Conservation (phyloP, 2,329 filamentous ascomycete genomes). For the Aureobasidium sp. region DNA sequence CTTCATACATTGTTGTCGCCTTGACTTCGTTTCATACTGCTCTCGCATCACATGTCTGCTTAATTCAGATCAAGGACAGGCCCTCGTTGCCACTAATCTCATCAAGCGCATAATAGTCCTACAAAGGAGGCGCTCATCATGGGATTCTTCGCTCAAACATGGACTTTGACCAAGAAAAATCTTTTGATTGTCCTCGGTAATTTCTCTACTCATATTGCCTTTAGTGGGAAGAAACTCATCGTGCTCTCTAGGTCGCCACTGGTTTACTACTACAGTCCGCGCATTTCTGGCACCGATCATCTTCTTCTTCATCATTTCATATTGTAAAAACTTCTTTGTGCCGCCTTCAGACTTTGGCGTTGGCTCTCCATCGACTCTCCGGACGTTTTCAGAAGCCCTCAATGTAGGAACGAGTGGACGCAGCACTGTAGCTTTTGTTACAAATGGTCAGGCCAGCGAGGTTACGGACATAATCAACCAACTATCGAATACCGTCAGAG, state of each 20-base stretch:
- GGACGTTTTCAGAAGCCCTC: constrained; percentile 57
- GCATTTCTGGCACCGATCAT: constrained; percentile 49
- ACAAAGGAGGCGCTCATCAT: constrained; percentile 14
- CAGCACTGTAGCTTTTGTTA: constrained; percentile 66
- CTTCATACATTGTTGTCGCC: background rate
- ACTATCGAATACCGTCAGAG: constrained; percentile 50
- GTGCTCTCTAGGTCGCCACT: too few relatives aligned
- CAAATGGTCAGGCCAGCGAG: constrained; percentile 59
- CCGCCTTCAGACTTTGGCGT: constrained; percentile 70
- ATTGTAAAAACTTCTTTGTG: constrained; percentile 71
- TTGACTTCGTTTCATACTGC: background rate
- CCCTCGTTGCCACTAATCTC: background rate
- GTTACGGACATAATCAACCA: constrained; percentile 62
- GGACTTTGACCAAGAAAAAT: constrained; percentile 50
- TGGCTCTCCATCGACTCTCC: constrained; percentile 51
- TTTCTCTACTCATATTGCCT: too few relatives aligned
- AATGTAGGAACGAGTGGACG: constrained; percentile 48
- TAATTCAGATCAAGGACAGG: background rate
- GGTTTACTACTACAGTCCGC: constrained; percentile 45
- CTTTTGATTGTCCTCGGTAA: constrained; percentile 45
- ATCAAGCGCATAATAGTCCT: too few relatives aligned
- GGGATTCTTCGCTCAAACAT: constrained; percentile 42
- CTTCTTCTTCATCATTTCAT: constrained; percentile 38
- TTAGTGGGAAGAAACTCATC: too few relatives aligned
- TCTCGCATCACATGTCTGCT: background rate